Evolutionary conservation across 2,329 filamentous ascomycete genomes (phyloP).

Genomic region (Ustulina deusta): DNA sequence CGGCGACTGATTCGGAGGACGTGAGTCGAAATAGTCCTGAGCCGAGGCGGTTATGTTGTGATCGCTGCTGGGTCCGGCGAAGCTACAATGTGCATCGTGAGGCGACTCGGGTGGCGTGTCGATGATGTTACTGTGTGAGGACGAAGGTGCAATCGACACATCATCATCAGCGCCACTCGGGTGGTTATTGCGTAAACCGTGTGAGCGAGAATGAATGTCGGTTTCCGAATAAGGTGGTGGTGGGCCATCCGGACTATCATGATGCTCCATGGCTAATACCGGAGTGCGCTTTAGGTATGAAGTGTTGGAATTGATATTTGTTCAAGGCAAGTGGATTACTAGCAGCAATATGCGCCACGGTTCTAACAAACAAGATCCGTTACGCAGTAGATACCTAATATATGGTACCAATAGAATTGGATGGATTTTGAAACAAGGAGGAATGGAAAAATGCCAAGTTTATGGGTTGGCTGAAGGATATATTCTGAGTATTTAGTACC

Average conservation of each 20-base stretch:
- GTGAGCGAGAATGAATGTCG: slow-evolving; percentile 64
- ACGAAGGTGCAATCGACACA: slow-evolving; percentile 55
- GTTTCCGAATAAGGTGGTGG: slow-evolving; percentile 70
- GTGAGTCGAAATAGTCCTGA: slow-evolving; percentile 61
- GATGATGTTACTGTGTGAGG: slow-evolving; percentile 59
- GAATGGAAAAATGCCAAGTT: neutral
- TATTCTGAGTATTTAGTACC: neutral
- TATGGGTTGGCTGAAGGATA: neutral
- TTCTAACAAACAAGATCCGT: neutral
- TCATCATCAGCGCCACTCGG: slow-evolving; percentile 51
- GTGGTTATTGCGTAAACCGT: slow-evolving; percentile 47
- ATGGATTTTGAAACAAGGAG: neutral
- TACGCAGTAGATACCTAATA: neutral
- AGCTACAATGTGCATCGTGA: slow-evolving; percentile 50
- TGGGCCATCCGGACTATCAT: slow-evolving; percentile 59
- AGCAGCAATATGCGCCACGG: neutral
- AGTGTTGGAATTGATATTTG: neutral
- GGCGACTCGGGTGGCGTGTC: slow-evolving; percentile 66
- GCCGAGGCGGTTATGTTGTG: slow-evolving; percentile 51
- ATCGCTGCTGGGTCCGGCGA: slow-evolving; percentile 42
- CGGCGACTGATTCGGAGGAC: slow-evolving; percentile 49
- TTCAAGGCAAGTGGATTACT: neutral
- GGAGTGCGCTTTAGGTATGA: neutral
- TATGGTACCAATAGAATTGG: neutral
- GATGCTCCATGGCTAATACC: slow-evolving; percentile 44